Evolutionary conservation across 1,284 basidiomycete species (phyloP).

Genomic region (Malassezia arunalokei): DNA sequence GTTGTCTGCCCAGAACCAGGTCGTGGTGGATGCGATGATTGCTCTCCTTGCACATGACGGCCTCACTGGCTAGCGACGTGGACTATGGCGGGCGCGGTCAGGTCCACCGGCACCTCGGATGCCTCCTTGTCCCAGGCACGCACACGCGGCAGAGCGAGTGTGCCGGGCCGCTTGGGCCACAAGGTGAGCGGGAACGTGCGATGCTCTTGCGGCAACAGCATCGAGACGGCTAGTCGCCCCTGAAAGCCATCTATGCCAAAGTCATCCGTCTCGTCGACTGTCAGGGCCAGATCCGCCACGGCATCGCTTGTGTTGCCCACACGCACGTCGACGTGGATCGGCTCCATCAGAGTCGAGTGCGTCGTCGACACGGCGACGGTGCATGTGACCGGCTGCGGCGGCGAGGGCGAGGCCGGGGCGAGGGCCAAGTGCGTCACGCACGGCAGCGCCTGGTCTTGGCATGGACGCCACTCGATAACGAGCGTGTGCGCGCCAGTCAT

Average conservation of each 20-base stretch:
- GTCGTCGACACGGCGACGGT: not conserved
- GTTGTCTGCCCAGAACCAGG: constrained; percentile 52
- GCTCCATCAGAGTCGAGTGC: not conserved
- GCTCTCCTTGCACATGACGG: constrained; percentile 55
- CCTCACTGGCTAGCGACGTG: not conserved
- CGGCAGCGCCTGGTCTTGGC: too few relatives aligned
- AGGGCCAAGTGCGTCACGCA: constrained; percentile 3
- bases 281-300: not conserved
- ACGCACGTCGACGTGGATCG: not conserved
- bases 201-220: constrained; percentile 9
- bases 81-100: not conserved
- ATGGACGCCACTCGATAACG: not conserved
- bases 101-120: not conserved
- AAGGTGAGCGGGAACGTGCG: not conserved
- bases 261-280: not conserved
- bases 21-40: constrained; percentile 60
- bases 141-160: not conserved
- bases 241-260: not conserved
- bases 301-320: not conserved
- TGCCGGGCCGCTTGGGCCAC: not conserved
- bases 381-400: not conserved
- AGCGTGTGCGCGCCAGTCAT: not conserved
- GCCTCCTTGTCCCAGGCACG: not conserved
- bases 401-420: not conserved
- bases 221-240: not conserved